These are phyloP conservation scores for Priceomyces carsonii DNA, from an alignment of 805 yeast species.

Conservation along the genomic window DNA sequence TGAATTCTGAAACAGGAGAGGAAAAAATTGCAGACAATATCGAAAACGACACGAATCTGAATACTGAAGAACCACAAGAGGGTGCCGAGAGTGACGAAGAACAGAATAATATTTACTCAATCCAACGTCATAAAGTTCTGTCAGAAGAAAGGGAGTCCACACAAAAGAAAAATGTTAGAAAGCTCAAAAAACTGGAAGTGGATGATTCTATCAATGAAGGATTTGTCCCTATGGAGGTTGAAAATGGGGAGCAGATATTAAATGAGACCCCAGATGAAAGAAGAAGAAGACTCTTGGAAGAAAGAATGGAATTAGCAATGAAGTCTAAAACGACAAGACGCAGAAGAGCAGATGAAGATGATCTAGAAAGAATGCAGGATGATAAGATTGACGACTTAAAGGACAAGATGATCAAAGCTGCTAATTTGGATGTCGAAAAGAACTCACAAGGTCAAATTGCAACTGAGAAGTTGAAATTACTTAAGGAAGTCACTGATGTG, in stretches of 20 bases:
- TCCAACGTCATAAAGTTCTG: conserved; percentile 4
- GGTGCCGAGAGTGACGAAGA: conserved; percentile 2
- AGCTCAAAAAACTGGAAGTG: conserved; percentile 7
- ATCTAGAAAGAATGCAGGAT: conserved; percentile 92
- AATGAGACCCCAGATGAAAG: conserved; percentile 41
- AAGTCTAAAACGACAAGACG: conserved; percentile 61
- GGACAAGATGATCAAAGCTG: conserved; percentile 87
- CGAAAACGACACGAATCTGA: too few relatives aligned
- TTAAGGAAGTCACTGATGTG: conserved; percentile 75
- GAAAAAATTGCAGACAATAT: conserved; percentile 12
- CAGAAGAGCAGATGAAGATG: conserved; percentile 83
- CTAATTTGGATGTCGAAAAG: conserved; percentile 68
- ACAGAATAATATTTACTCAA: not conserved
- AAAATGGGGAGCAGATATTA: conserved; percentile 10
- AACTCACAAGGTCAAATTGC: conserved; percentile 67
- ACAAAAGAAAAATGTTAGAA: conserved; percentile 30
- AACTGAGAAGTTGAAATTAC: conserved; percentile 71
- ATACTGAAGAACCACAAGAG: not conserved
- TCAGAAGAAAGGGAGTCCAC: conserved; percentile 15
- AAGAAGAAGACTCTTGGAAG: conserved; percentile 78
- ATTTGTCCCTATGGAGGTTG: conserved; percentile 11
- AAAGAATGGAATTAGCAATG: conserved; percentile 72
- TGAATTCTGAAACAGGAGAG: conserved; percentile 23
- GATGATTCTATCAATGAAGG: conserved; percentile 9
- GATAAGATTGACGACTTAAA: conserved; percentile 80